A percentile compares a stretch with the other conserved stretches of the same genome.
phyloP scores from a whole-genome alignment of 2,329 filamentous ascomycete species.

The Cercospora sp. region DNA sequence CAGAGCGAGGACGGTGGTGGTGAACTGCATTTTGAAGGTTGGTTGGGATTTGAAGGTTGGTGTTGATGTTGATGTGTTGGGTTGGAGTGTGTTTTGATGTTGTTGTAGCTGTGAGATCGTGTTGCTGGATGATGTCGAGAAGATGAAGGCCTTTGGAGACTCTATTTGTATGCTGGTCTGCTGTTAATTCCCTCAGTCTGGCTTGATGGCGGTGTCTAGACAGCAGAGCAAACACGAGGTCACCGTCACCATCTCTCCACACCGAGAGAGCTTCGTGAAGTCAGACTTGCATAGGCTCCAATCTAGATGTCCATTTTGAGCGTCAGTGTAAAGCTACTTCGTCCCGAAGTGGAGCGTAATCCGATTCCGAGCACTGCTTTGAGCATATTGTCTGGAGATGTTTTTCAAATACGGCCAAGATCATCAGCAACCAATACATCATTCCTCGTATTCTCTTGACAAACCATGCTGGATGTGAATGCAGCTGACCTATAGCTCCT shows the following conservation, averaged over 20 bases:
- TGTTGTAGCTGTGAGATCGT: neutral
- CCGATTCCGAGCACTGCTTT: neutral
- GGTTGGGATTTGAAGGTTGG: slow-evolving; percentile 2
- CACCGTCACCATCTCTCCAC: neutral
- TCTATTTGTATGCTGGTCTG: neutral
- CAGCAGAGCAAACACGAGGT: neutral
- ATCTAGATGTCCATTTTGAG: neutral
- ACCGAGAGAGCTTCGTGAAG: neutral
- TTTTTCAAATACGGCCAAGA: neutral
- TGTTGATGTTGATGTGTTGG: neutral
- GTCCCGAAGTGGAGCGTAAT: neutral
- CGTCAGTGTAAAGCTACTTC: neutral
- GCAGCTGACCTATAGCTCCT: neutral
- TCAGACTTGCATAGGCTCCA: neutral
- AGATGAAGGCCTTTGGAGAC: neutral
- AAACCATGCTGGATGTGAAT: neutral
- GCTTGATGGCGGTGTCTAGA: neutral
- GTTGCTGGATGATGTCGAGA: slow-evolving; percentile 6
- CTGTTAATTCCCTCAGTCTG: neutral
- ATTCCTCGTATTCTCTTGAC: neutral
- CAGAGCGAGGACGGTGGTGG: slow-evolving; percentile 21
- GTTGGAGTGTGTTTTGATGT: neutral
- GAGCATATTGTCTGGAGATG: neutral
- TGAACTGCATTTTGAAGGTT: slow-evolving; percentile 28
- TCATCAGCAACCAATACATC: neutral